Percentiles rank a stretch among this genome's conserved stretches.
phyloP scores from a whole-genome alignment of 2,329 filamentous ascomycete genomes.

The Chrysosporium queenslandicum region DNA sequence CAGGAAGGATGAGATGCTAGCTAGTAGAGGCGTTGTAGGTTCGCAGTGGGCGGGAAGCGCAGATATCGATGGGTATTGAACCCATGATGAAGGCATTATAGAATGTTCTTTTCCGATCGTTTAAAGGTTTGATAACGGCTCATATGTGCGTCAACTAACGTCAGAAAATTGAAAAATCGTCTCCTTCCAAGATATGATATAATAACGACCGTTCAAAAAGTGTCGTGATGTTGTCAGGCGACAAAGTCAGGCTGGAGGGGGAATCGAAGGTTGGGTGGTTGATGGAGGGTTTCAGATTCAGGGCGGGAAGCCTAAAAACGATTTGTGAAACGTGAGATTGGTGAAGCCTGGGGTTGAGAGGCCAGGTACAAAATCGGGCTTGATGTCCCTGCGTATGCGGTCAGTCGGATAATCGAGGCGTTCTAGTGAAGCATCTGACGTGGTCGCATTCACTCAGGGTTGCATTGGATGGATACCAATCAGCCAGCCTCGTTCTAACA shows the following conservation, averaged over 20 bases:
- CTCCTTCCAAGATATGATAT: neutral
- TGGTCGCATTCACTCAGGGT: neutral
- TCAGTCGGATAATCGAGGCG: neutral
- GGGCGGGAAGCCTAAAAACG: neutral
- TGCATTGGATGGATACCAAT: neutral
- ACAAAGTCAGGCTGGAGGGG: neutral
- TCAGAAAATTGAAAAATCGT: neutral
- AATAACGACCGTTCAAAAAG: neutral
- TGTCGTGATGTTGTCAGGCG: constrained; percentile 4
- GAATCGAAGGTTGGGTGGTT: neutral
- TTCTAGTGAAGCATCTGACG: neutral
- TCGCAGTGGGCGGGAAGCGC: constrained; percentile 50
- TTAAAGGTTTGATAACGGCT: neutral
- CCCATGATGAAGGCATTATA: constrained; percentile 26
- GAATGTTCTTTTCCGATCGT: neutral
- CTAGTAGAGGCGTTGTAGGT: constrained; percentile 49
- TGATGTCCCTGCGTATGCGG: neutral
- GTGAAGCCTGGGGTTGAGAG: neutral
- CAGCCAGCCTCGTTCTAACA: neutral
- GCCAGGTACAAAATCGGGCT: neutral
- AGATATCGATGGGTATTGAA: constrained; percentile 22
- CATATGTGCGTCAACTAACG: too few relatives aligned
- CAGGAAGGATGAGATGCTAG: constrained; percentile 48
- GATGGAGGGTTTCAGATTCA: neutral
- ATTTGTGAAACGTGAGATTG: neutral